Conservation (phyloP, 2,329 filamentous ascomycete genomes). For the Arthrobotrys sinensis region DNA sequence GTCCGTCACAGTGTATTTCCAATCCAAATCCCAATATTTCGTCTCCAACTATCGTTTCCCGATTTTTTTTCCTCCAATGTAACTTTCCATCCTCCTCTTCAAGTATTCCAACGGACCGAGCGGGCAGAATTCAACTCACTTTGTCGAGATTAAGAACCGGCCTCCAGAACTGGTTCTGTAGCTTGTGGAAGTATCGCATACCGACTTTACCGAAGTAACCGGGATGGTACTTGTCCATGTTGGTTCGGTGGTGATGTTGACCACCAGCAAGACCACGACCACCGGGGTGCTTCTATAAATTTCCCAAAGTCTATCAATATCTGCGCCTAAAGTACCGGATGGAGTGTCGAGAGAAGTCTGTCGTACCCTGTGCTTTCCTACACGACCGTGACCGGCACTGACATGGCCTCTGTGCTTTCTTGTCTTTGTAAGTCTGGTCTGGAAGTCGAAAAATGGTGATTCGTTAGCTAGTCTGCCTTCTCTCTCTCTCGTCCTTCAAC, state of each 20-base stretch:
- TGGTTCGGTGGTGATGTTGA: slow-evolving; percentile 98
- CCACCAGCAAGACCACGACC: slow-evolving; percentile 92
- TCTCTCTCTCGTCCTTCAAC: slow-evolving; percentile 13
- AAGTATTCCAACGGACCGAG: neutral
- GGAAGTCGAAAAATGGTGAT: slow-evolving; percentile 27
- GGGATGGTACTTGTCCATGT: slow-evolving; percentile 93
- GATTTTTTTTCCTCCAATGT: neutral
- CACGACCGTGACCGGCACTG: slow-evolving; percentile 96
- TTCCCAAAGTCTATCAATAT: slow-evolving; percentile 13
- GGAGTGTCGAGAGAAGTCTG: neutral
- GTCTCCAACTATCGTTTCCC: neutral
- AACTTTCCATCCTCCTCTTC: slow-evolving; percentile 29
- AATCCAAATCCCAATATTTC: slow-evolving; percentile 15
- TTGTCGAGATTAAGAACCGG: slow-evolving; percentile 99
- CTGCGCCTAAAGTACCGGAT: slow-evolving; percentile 1
- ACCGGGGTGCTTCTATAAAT: slow-evolving; percentile 73
- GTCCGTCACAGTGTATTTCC: neutral
- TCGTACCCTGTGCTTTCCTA: slow-evolving; percentile 70
- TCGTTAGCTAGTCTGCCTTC: slow-evolving; percentile 52
- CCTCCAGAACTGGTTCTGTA: slow-evolving; percentile 97
- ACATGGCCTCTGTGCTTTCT: slow-evolving; percentile 85
- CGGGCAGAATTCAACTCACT: slow-evolving; percentile 72
- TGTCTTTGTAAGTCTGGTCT: slow-evolving; percentile 65
- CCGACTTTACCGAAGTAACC: slow-evolving; percentile 99
- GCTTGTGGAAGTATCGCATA: slow-evolving; percentile 97